Percentiles rank a stretch among this genome's conserved stretches.
phyloP scores from a whole-genome alignment of 768 basidiomycete species.

The Coprinopsis cinerea region DNA sequence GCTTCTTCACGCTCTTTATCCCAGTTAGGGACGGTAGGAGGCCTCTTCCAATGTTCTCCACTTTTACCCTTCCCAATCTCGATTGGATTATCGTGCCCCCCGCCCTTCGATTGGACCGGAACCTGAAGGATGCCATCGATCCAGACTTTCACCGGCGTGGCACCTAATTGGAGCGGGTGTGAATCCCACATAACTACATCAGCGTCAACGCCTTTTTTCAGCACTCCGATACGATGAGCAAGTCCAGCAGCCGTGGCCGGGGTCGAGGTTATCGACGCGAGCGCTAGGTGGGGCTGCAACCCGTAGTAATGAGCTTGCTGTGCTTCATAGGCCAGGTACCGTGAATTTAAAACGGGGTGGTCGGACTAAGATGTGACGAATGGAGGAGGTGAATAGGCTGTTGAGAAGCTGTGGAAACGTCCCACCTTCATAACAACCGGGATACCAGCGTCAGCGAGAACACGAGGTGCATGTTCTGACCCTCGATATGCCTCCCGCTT shows the following conservation, averaged over 20 bases:
- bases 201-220: constrained; percentile 52
- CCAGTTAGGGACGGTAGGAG: constrained; percentile 56
- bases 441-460: constrained; percentile 68
- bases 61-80: constrained; percentile 40
- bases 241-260: constrained; percentile 66
- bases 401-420: not conserved
- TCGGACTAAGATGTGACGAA: constrained; percentile 37
- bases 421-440: constrained; percentile 72
- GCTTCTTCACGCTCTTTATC: constrained; percentile 55
- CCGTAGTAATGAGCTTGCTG: constrained; percentile 67
- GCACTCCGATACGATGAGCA: constrained; percentile 64
- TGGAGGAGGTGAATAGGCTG: not conserved
- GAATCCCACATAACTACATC: constrained; percentile 76
- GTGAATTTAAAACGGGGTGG: constrained; percentile 54
- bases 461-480: constrained; percentile 69
- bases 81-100: constrained; percentile 33
- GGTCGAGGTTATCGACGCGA: constrained; percentile 60
- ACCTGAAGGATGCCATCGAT: constrained; percentile 83
- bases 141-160: constrained; percentile 71
- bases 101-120: constrained; percentile 34
- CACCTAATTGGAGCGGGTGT: constrained; percentile 68
- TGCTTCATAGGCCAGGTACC: constrained; percentile 68
- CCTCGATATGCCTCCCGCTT: constrained; percentile 61
- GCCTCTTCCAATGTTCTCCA: constrained; percentile 36
- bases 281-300: constrained; percentile 48